Conservation (phyloP, 306 rosid genomes). For the Castanea sativa region DNA sequence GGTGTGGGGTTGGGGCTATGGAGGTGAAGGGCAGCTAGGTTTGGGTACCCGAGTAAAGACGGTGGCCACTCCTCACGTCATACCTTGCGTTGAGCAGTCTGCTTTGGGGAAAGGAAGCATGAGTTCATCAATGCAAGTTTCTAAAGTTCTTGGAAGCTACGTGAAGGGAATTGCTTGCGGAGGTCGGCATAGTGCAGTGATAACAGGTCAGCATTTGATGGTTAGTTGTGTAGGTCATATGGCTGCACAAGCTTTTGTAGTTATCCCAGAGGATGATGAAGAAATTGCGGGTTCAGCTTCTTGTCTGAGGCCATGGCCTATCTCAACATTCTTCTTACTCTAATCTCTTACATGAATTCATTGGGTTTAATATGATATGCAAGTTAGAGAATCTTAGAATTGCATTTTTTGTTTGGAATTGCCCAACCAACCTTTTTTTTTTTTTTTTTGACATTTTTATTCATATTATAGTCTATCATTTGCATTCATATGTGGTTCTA, state of each 20-base stretch:
- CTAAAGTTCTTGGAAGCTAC: constrained; percentile 58
- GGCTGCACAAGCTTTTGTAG: background rate
- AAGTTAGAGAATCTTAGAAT: background rate
- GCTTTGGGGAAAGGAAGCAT: constrained; percentile 45
- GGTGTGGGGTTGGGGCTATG: constrained; percentile 99
- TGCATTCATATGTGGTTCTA: background rate
- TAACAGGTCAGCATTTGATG: constrained; percentile 60
- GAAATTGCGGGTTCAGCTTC: background rate
- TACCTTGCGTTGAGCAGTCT: constrained; percentile 63
- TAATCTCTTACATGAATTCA: background rate
- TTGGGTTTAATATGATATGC: background rate
- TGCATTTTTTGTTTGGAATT: background rate
- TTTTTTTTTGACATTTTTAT: background rate
- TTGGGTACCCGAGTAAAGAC: constrained; percentile 88
- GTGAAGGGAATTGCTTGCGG: constrained; percentile 87
- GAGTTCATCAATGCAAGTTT: constrained; percentile 34
- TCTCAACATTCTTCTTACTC: background rate
- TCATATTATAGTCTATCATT: background rate
- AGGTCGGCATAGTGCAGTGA: constrained; percentile 81
- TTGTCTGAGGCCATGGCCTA: background rate
- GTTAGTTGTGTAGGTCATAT: background rate
- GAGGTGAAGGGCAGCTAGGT: constrained; percentile 99
- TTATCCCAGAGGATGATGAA: background rate
- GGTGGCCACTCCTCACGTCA: constrained; percentile 77
- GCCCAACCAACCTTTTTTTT: background rate